These are phyloP conservation scores for Cytospora schulzeri DNA, from an alignment of 2,329 filamentous ascomycete genomes.

Conservation along the genomic window DNA sequence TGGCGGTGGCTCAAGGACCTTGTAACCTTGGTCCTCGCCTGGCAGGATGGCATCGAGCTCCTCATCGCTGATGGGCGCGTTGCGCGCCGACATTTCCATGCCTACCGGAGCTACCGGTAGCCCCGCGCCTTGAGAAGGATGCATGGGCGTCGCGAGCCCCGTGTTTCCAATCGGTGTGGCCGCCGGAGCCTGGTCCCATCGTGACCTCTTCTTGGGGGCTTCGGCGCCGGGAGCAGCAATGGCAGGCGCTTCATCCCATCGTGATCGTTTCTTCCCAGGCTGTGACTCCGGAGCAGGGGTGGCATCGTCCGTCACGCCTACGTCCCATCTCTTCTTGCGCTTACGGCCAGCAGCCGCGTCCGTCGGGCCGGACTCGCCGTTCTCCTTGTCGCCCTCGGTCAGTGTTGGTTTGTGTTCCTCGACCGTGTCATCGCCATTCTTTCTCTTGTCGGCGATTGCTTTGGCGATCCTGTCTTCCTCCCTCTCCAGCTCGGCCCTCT, in stretches of 20 bases:
- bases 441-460: slow-evolving; percentile 74
- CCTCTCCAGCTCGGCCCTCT: slow-evolving; percentile 82
- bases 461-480: slow-evolving; percentile 87
- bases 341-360: slow-evolving; percentile 68
- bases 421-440: slow-evolving; percentile 58
- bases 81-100: slow-evolving; percentile 77
- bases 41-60: slow-evolving; percentile 92
- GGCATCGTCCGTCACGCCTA: slow-evolving; percentile 59
- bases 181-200: slow-evolving; percentile 89
- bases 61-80: slow-evolving; percentile 85
- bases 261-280: slow-evolving; percentile 65
- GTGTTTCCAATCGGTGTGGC: slow-evolving; percentile 74
- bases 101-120: slow-evolving; percentile 67
- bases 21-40: slow-evolving; percentile 86
- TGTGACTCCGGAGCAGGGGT: slow-evolving; percentile 54
- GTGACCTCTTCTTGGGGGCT: slow-evolving; percentile 72
- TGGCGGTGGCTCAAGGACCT: slow-evolving; percentile 84
- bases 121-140: slow-evolving; percentile 63
- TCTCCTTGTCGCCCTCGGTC: slow-evolving; percentile 70
- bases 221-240: slow-evolving; percentile 57
- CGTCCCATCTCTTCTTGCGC: slow-evolving; percentile 95
- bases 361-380: slow-evolving; percentile 68
- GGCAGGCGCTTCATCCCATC: slow-evolving; percentile 84
- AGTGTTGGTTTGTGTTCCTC: slow-evolving; percentile 69
- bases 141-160: slow-evolving; percentile 77